Conservation (phyloP, 2,329 filamentous ascomycete genomes). For the Sporothrix curviconia region DNA sequence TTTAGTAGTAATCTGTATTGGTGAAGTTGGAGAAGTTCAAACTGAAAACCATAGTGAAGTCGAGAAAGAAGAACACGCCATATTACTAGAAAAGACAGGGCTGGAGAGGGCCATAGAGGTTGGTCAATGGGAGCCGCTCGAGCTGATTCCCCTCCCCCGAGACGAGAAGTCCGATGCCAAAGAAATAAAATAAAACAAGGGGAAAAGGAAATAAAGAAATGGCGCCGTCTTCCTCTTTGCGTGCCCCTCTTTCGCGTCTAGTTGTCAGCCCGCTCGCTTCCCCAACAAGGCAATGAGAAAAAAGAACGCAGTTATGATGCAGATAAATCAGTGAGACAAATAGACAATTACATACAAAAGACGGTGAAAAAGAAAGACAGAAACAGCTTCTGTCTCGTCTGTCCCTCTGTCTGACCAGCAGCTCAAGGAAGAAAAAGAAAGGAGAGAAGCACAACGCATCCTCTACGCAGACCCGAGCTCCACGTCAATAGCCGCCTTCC, state of each 20-base stretch:
- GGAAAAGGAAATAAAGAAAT: neutral
- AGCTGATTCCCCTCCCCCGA: neutral
- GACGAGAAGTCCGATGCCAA: neutral
- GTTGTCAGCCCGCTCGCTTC: neutral
- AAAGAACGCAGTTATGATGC: neutral
- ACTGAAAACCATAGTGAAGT: neutral
- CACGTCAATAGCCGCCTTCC: too few species aligned
- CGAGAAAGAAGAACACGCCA: neutral
- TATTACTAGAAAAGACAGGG: neutral
- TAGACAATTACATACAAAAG: neutral
- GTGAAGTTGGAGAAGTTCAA: too few species aligned
- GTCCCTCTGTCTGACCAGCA: too few species aligned
- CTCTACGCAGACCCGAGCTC: too few species aligned
- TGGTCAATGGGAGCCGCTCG: neutral
- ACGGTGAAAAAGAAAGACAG: too few species aligned
- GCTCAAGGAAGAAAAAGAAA: too few species aligned
- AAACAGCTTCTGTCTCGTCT: too few species aligned
- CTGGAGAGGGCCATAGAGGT: neutral
- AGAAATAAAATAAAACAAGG: neutral
- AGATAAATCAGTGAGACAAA: neutral
- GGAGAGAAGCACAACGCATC: too few species aligned
- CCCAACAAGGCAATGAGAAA: neutral
- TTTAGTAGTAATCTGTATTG: too few species aligned
- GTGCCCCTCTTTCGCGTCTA: neutral
- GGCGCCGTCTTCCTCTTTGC: neutral